phyloP scores from a whole-genome alignment of 2,329 filamentous ascomycete species.

The Ophiostoma montium region DNA sequence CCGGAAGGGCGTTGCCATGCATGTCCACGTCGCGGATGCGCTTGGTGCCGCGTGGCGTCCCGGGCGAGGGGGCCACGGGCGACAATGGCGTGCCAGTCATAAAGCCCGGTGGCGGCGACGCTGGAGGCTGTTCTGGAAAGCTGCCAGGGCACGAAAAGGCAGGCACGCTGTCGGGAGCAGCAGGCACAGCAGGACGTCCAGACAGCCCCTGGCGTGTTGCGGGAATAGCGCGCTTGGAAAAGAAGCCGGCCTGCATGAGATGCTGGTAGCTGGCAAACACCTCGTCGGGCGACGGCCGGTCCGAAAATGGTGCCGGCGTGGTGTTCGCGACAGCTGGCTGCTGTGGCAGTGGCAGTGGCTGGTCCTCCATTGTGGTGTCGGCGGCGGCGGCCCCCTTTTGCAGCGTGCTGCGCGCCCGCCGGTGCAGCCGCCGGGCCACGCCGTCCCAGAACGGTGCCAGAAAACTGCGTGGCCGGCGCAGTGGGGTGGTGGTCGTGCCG shows the following conservation, averaged over 20 bases:
- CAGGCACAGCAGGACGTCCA: not conserved
- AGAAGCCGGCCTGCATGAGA: conserved; percentile 43
- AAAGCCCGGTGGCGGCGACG: not conserved
- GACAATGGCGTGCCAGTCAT: conserved; percentile 3
- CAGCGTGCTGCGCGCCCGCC: conserved; percentile 3
- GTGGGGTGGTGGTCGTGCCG: not conserved
- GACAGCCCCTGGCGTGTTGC: conserved; percentile 35
- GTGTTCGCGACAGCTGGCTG: no score
- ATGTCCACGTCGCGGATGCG: conserved; percentile 22
- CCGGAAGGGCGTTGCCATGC: not conserved
- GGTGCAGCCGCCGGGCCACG: conserved; percentile 18
- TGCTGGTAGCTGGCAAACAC: conserved; percentile 42
- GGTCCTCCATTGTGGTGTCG: not conserved
- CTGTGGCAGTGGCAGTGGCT: not conserved
- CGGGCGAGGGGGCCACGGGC: conserved; percentile 3
- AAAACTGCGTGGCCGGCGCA: conserved; percentile 15
- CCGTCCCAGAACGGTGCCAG: conserved; percentile 22
- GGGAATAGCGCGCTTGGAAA: conserved; percentile 42
- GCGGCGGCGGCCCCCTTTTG: not conserved
- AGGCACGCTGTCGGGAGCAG: not conserved
- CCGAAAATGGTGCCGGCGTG: not conserved
- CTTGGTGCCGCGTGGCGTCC: conserved; percentile 29
- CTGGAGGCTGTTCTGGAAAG: not conserved
- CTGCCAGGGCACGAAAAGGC: not conserved
- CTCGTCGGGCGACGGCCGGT: conserved; percentile 31